Base-by-base conservation (phyloP, 2,329 filamentous ascomycete species). In the Mariannaea sp. region DNA sequence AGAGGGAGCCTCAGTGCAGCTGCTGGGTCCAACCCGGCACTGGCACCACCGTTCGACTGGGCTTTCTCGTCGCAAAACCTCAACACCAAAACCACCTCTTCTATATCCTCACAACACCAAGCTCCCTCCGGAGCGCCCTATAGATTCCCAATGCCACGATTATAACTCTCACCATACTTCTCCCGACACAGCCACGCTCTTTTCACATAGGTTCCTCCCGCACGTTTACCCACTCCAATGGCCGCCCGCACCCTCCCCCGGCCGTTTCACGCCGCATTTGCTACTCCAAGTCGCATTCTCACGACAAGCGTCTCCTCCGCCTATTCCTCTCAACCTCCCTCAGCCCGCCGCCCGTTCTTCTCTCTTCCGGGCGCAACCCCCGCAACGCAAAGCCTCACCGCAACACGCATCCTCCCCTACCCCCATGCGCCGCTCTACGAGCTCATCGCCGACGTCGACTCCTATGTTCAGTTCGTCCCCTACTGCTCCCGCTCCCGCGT, bases 401-500 rank as follows among this genome's bases (percentile, higher is more conserved):
- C 91, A 9, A 80, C 81, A 16, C 88, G 91, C 56, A 88, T 81
- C 4, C 86, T 97, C 12, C 88, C 89, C 12, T 95, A 95, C 77
- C 75, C 86, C 1, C 77, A 85, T 26, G 66, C 73, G 4, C 78
- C 84, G 1, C 85, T 99, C 63, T 99, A 94, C 82, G 79, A 80
- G 61, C 82, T 97, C 49, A 92, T 99, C 71, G 86, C 92, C 74
- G 91, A 97, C 73, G 86, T 99, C 60, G 84, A 90, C 71, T 85
- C 84, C 58, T 99, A 99, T 82, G 78, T 81, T 30, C 71, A 78
- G 60, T 99, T 97, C 79, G 84, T 99, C n/a, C 94, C 94, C 9
- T 97, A 95, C 81, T 96, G 93, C 75, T 82, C 84, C 36, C 79
- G 78, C 39, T 92, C 89, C 30, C 81, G 79, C 56, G 91, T 97